Base-by-base conservation (phyloP, 2,329 filamentous ascomycete genomes). In the Fusarium penzigii region DNA sequence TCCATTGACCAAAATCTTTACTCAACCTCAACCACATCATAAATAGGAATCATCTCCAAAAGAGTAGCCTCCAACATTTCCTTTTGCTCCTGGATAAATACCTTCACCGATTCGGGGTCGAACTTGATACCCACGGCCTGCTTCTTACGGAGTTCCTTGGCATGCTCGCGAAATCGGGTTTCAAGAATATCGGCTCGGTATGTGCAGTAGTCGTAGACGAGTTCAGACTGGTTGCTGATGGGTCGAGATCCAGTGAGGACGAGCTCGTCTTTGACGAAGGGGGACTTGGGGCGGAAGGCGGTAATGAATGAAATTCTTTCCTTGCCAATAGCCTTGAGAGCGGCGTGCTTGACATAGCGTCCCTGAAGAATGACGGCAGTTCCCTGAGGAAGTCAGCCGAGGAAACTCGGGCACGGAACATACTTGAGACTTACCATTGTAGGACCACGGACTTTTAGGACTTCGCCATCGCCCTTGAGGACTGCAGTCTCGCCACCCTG, bases 301-400 rank as follows among this genome's bases (percentile, higher is more conserved):
- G 85, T 88, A 46, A 88, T 83, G 71, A 85, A 84, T 41, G 76
- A 82, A 68, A 88, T 86, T 34, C 85, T 79, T 67, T 88, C 85
- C 20, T 77, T 76, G 5, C 75, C 82, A 2, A 83, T 69, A 10
- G 84, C 81, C 12, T 78, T 79, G 16, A 86, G 74, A 2, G 85
- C 86, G 53, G 82, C 78, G 65, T 88, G 85, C 56, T 83, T 79
- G 54, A 88, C 85, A 69, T 88, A 87, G 17, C 85, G 77, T 14
- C 85, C 86, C 66, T 88, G 85, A 40, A 88, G 73, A n/a, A 88
- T 75, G 2, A 87, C 81, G 3, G 82, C 84, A 42, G 78, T 83
- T n/a, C 84, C 85, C 83, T 57, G 44, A 44, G 44, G 53, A 48
- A 12, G 59, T 64, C n/a, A 61, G 51, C 6, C 49, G 46, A 36